Base-by-base conservation (phyloP, 306 rosid species). In the Lotus japonicus region DNA sequence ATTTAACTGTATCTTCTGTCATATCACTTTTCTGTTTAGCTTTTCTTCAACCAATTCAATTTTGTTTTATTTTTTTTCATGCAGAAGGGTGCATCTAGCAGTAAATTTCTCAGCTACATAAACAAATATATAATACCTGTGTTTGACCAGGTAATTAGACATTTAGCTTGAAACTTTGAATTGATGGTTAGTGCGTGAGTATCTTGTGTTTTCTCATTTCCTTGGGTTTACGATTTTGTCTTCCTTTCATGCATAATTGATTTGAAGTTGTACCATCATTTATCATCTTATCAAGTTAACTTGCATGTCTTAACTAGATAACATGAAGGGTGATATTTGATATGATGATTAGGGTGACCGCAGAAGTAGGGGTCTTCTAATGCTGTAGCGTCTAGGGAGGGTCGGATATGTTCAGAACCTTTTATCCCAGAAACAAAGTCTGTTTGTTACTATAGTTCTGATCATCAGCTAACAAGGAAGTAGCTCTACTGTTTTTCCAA, bases 31-130 rank as follows among this genome's bases (percentile, higher is more conserved):
- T 15, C 41, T 11, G 14, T 72, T 44, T 58, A 46, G 46, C 33
- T 58, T 80, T 75, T 49, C 19, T 60, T 12, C 52, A 38, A 35
- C 73, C 11, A 65, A 17, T 10, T 55, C 62, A 43, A 38, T 66
- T 21, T 21, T n/a, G n/a, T n/a, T 14, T 70, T 21, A 3, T 21
- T 26, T 64, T 10, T 12, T 55, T 49, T 56, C 59, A 31, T 31
- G 36, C 76, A 94, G 99, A 87, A 88, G 73, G 99, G 99, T 68
- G 99, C 99, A 31, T 85, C 97, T 43, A 88, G 96, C 82, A 88
- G 85, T 91, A 95, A 95, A 69, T 88, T 90, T 64, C 88, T 90
- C 49, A 90, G 70, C 83, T 95, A 88, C 58, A 77, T 95, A 63
- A 85, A 85, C 82, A 87, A 85, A 67, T 88, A 85, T 70, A 84